Evolutionary conservation across 768 basidiomycete genomes (phyloP), one percentile per base, ranked within the genome.

Genomic region (Collybiopsis luxurians): DNA sequence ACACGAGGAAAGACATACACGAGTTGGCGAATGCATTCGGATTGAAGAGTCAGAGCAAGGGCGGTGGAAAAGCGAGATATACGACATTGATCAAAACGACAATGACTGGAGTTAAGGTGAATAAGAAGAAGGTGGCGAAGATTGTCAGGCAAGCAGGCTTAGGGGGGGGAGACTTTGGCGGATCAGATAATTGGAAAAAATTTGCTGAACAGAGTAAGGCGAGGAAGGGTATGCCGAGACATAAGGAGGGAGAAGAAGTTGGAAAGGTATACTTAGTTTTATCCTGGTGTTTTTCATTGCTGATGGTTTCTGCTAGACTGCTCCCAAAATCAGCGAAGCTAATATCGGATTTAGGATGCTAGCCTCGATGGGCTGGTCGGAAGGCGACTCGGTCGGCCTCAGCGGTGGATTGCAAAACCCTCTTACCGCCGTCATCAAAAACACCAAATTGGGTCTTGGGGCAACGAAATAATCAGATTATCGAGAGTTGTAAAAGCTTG

Each of bases 271-370:
- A 80, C 66, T 38, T 30, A 11, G 11, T 51, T 23, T 48, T 2
- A 23, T 42, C 26, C 21, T 24, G 36, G n/a, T 23, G 28, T 11
- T 42, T n/a, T 23, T 50, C 55, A 26, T 23, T 40, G 42, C 45
- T 43, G 42, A 31, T 54, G 10, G 3, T 60, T 50, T 9, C 49
- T 60, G 9, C 15, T 66, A 89, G 79, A 86, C 86, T 47, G 92
- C 92, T 13, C 90, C 90, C 1, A 92, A 87, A 73, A 88, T 98
- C 53, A 86, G 82, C 13, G 76, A 81, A 60, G 74, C 82, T 2
- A 98, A 98, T 63, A 65, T 95, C 49, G 96, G 96, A 0, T 97
- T 96, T 75, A 83, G 73, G 73, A 82, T 98, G 84, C 68, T 98
- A 60, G 84, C 87, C 15, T 76, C 81, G 59, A 97, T 98, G 95